Percentiles rank a stretch among this genome's conserved stretches.
phyloP scores from a whole-genome alignment of 768 basidiomycete species.

The Boletus barrowsii region DNA sequence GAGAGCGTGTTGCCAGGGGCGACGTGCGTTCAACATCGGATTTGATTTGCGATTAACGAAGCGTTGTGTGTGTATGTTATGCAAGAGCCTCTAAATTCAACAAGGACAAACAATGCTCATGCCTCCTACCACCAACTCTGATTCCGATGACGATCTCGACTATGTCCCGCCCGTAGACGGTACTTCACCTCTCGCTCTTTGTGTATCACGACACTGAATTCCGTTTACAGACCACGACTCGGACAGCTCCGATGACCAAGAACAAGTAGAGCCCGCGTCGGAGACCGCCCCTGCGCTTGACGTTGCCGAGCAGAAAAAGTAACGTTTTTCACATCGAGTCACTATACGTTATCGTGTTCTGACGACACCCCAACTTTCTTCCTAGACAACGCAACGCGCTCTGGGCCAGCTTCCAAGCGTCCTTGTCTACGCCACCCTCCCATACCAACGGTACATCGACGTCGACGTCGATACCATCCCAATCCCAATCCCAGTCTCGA shows the following conservation, averaged over 20 bases:
- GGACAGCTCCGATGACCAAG: slow-evolving; percentile 38
- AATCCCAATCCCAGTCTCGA: too few species aligned
- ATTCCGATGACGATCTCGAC: slow-evolving; percentile 63
- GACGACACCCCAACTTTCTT: background rate
- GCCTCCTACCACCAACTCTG: slow-evolving; percentile 36
- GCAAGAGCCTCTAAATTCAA: slow-evolving; percentile 24
- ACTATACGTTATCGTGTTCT: background rate
- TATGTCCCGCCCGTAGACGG: slow-evolving; percentile 56
- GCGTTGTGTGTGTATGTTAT: slow-evolving; percentile 17
- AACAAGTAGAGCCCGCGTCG: slow-evolving; percentile 33
- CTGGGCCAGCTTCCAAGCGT: slow-evolving; percentile 69
- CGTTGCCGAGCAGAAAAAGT: slow-evolving; percentile 45
- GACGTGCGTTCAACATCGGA: too few species aligned
- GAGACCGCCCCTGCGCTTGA: slow-evolving; percentile 29
- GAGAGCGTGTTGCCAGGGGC: too few species aligned
- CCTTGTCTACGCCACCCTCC: slow-evolving; percentile 38
- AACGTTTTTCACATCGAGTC: background rate
- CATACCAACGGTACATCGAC: background rate
- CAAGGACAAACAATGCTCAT: slow-evolving; percentile 27
- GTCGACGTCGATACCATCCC: background rate
- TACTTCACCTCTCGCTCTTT: slow-evolving; percentile 8
- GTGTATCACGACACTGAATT: background rate
- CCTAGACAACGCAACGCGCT: slow-evolving; percentile 57
- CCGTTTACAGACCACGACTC: slow-evolving; percentile 27
- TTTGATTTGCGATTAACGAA: background rate